phyloP scores from a whole-genome alignment of 257 asterid genomes.

The Solanum okadae region DNA sequence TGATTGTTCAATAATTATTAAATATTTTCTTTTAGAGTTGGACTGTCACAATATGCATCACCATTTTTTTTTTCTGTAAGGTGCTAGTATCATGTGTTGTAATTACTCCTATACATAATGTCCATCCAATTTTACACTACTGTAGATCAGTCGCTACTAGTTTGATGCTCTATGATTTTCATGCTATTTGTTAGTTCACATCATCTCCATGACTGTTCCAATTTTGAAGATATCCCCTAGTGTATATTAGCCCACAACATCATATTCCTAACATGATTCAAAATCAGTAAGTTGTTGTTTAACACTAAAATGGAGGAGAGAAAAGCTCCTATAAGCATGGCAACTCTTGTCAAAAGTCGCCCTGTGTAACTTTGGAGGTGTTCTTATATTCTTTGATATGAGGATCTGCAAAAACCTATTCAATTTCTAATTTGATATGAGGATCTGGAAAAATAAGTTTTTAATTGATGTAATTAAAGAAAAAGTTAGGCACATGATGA shows the following conservation, averaged over 20 bases:
- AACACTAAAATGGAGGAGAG: background rate
- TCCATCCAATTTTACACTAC: background rate
- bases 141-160: background rate
- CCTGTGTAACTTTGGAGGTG: background rate
- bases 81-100: background rate
- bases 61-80: background rate
- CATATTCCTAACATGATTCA: background rate
- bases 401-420: background rate
- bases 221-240: background rate
- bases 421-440: background rate
- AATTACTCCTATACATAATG: background rate
- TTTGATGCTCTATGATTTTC: background rate
- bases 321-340: background rate
- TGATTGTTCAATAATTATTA: background rate
- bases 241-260: background rate
- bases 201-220: background rate
- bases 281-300: background rate
- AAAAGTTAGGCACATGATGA: background rate
- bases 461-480: background rate
- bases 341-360: background rate
- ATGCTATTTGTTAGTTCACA: background rate
- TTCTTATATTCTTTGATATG: background rate
- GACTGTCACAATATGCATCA: background rate
- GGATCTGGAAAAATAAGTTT: background rate
- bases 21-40: background rate